Conservation (phyloP, 2,329 filamentous ascomycete species). For the Didymella glomerata region DNA sequence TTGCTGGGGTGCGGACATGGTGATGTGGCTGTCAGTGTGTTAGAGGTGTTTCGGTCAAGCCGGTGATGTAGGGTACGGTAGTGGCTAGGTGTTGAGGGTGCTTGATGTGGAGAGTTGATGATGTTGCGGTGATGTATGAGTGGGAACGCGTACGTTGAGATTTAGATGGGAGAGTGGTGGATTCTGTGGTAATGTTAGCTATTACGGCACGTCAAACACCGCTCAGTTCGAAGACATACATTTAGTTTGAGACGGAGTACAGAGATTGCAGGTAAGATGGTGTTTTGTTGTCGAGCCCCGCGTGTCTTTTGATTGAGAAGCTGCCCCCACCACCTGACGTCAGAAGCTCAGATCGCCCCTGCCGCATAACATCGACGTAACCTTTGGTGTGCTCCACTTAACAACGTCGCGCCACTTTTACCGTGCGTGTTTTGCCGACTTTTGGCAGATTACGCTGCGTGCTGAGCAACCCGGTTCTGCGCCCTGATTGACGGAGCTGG, state of each 20-base stretch:
- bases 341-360: constrained; percentile 12
- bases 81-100: neutral
- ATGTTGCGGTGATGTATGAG: neutral
- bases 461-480: constrained; percentile 10
- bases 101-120: too few relatives aligned
- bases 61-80: neutral
- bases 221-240: neutral
- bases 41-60: neutral
- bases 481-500: constrained; percentile 3
- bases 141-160: constrained; percentile 7
- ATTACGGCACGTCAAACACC: neutral
- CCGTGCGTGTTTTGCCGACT: constrained; percentile 16
- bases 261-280: constrained; percentile 4
- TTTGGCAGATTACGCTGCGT: constrained; percentile 15
- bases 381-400: constrained; percentile 13
- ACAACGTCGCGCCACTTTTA: constrained; percentile 17
- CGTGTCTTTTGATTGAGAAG: constrained; percentile 19
- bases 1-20: constrained; percentile 70
- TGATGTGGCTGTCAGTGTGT: constrained; percentile 40
- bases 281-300: constrained; percentile 13
- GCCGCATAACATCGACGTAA: constrained; percentile 21
- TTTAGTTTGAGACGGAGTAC: neutral
- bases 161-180: neutral
- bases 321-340: constrained; percentile 7
- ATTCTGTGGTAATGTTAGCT: constrained; percentile 3